phyloP scores from a whole-genome alignment of 345 rosid species.

The Rhizophora apiculata region DNA sequence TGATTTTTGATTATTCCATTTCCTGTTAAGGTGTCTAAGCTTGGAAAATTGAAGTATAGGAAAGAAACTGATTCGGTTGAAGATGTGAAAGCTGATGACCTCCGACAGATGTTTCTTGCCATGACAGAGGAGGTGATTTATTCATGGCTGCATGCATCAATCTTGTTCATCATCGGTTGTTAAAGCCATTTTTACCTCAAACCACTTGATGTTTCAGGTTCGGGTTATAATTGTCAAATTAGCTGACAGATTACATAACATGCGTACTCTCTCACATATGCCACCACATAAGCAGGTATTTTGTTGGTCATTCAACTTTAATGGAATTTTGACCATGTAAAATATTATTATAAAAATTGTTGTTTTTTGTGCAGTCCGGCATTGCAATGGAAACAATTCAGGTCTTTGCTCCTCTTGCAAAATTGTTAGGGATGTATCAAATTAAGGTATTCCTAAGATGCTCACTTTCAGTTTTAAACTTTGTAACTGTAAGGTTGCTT shows the following conservation, averaged over 20 bases:
- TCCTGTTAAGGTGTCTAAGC: conserved; percentile 71
- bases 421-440: conserved; percentile 93
- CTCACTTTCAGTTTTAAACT: neutral
- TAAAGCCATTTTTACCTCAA: conserved; percentile 18
- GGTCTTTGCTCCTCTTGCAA: conserved; percentile 97
- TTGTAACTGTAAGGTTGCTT: neutral
- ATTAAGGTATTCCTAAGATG: conserved; percentile 61
- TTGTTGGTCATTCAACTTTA: conserved; percentile 10
- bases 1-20: conserved; percentile 9
- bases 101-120: conserved; percentile 95
- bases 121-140: conserved; percentile 90
- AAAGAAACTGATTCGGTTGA: conserved; percentile 66
- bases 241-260: conserved; percentile 96
- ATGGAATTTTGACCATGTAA: conserved; percentile 4
- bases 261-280: conserved; percentile 95
- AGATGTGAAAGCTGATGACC: conserved; percentile 99
- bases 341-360: conserved; percentile 24
- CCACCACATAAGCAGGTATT: conserved; percentile 95
- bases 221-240: conserved; percentile 98
- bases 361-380: conserved; percentile 65
- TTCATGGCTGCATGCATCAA: neutral
- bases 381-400: conserved; percentile 95
- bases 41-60: conserved; percentile 89
- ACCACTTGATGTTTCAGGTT: conserved; percentile 51
- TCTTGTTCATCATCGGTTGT: conserved; percentile 12